Conservation (phyloP, 495 filamentous ascomycete genomes). For the Neurospora terricola region DNA sequence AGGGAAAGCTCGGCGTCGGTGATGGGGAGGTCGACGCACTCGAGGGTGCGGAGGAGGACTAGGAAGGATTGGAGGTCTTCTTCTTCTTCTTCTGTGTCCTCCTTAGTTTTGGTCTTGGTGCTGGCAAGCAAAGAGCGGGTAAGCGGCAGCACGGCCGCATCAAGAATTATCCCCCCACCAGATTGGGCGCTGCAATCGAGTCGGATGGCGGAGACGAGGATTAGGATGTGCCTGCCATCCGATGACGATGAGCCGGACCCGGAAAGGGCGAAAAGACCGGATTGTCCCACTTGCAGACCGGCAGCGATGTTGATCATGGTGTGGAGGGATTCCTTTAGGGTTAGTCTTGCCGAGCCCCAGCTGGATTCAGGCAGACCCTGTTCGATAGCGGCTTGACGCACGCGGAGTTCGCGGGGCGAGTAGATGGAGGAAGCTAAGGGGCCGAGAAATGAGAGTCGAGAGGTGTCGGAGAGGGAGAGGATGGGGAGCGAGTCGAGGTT, state of each 20-base stretch:
- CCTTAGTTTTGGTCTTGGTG: no score
- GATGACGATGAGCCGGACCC: not conserved
- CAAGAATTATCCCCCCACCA: conserved; percentile 26
- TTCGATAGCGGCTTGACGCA: conserved; percentile 8
- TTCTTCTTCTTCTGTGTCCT: no score
- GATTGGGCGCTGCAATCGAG: conserved; percentile 32
- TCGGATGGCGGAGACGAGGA: conserved; percentile 31
- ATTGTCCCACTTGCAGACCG: conserved; percentile 28
- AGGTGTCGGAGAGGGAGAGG: conserved; percentile 19
- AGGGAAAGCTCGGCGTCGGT: conserved; percentile 34
- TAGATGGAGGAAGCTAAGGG: conserved; percentile 26
- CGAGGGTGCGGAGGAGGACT: conserved; percentile 10
- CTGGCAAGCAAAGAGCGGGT: conserved; percentile 14
- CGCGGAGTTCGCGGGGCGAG: conserved; percentile 29
- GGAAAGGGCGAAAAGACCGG: conserved; percentile 26
- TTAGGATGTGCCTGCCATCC: conserved; percentile 22
- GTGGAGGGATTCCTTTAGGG: conserved; percentile 41
- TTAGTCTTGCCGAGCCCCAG: conserved; percentile 18
- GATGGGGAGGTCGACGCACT: conserved; percentile 23
- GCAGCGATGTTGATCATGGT: conserved; percentile 34
- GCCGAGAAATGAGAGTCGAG: conserved; percentile 24
- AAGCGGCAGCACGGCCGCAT: conserved; percentile 39
- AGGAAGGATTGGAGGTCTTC: conserved; percentile 19
- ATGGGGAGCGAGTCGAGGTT: conserved; percentile 34
- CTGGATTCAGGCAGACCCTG: not conserved